Base-by-base conservation (phyloP, 2,329 filamentous ascomycete genomes). In the Dryadomyces quercivorus region DNA sequence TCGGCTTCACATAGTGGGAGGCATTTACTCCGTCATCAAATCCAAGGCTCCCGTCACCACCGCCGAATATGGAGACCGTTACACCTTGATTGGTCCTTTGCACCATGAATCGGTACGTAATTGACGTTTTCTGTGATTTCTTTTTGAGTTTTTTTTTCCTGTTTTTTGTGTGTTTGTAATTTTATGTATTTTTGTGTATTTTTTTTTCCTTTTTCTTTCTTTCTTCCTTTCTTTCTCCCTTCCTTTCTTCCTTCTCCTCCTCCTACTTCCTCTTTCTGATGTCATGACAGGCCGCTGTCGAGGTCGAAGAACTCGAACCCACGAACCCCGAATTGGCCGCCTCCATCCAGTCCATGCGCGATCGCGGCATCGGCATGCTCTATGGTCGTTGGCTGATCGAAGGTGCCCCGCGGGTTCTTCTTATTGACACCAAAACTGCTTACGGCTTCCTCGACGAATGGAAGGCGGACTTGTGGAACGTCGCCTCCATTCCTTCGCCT, bases 11-110 rank as follows among this genome's bases (percentile, higher is more conserved):
- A 3, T 55, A 94, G 93, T 98, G 58, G 93, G 93, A 66, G 93
- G 93, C 64, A 98, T 98, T 73, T 98, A 98, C 77, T 97, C 92
- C 16, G 93, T 98, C 61, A 84, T 98, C 72, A 98, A 98, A 72
- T 98, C 93, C 58, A 98, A 98, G 72, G 92, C 93, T 42, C 92
- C 93, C 51, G 93, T 97, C 58, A 97, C 93, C 46, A 96, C 92
- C 1, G 90, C 90, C 58, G 93, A 98, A 71, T 98, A 97, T 93
- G 93, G 93, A 70, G 90, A 95, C 57, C 83, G 89, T 61, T 98
- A 98, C 72, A 95, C 89, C 31, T 80, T 97, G 61, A 91, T 98
- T 68, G 93, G 93, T 2, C 93, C 93, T 56, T 83, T 95, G 67
- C 96, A 97, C 72, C 85, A 86, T 67, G 80, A 85, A 63, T 96